Conservation (phyloP, 2,329 filamentous ascomycete genomes). For the Fusarium newnesense region DNA sequence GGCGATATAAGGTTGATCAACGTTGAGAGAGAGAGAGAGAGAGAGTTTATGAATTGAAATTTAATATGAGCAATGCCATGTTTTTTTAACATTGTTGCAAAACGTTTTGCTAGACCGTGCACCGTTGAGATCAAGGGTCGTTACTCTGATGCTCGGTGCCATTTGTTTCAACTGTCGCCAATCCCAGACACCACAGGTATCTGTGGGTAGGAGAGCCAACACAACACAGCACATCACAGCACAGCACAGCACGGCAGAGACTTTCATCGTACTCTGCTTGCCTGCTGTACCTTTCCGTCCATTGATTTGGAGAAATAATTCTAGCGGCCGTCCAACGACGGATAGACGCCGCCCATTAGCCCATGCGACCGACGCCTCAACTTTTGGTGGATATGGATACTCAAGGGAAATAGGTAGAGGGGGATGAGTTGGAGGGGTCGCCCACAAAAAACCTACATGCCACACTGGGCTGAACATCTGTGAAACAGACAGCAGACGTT, state of each 20-base stretch:
- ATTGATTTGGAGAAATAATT: conserved; percentile 7
- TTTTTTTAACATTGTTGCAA: not conserved
- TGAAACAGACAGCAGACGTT: conserved; percentile 5
- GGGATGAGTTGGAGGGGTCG: conserved; percentile 21
- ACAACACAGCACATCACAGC: not conserved
- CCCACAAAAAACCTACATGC: conserved; percentile 36
- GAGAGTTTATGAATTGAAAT: conserved; percentile 13
- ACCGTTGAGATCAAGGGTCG: conserved; percentile 18
- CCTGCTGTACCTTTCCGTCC: not conserved
- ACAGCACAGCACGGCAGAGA: not conserved
- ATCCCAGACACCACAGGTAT: conserved; percentile 29
- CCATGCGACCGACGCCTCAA: conserved; percentile 36
- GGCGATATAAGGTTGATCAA: conserved; percentile 18
- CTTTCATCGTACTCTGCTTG: not conserved
- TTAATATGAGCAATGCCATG: not conserved
- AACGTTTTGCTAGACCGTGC: conserved; percentile 25
- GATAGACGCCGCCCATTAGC: conserved; percentile 32
- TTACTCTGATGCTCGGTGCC: conserved; percentile 26
- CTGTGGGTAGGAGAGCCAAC: conserved; percentile 5
- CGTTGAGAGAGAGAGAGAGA: conserved; percentile 5
- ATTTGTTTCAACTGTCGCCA: conserved; percentile 36
- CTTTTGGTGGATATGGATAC: conserved; percentile 19
- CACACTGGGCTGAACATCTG: conserved; percentile 25
- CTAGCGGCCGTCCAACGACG: conserved; percentile 37
- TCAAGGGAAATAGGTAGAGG: conserved; percentile 5